These are phyloP conservation scores for Simplicillium sp. DNA, from an alignment of 2,329 filamentous ascomycete species.

Conservation along the genomic window DNA sequence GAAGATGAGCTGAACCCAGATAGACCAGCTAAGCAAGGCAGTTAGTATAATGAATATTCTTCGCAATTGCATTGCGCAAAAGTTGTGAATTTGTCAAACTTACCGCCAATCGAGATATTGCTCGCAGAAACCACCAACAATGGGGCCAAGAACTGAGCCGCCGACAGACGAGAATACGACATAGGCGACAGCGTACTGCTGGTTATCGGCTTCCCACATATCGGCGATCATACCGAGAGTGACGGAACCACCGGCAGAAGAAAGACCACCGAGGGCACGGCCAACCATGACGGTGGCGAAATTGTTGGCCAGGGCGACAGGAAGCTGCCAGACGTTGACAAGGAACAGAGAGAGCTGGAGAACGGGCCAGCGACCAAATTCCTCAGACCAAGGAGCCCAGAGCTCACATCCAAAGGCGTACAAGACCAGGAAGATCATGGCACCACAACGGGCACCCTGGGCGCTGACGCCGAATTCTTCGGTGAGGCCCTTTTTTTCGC, in stretches of 20 bases:
- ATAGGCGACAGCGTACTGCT: constrained; percentile 68
- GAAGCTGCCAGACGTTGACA: constrained; percentile 70
- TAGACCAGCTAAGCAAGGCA: constrained; percentile 40
- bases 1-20: constrained; percentile 80
- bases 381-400: constrained; percentile 83
- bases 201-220: constrained; percentile 59
- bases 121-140: constrained; percentile 70
- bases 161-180: constrained; percentile 74
- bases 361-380: constrained; percentile 68
- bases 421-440: constrained; percentile 67
- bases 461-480: constrained; percentile 58
- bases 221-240: constrained; percentile 69
- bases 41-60: constrained; percentile 6
- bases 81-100: constrained; percentile 3
- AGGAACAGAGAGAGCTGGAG: constrained; percentile 64
- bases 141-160: constrained; percentile 66
- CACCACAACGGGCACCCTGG: constrained; percentile 62
- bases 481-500: constrained; percentile 39
- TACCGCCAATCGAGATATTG: constrained; percentile 57
- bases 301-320: constrained; percentile 63
- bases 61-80: neutral
- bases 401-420: constrained; percentile 84
- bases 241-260: constrained; percentile 63
- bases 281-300: constrained; percentile 62
- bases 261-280: constrained; percentile 60